Evolutionary conservation across 345 rosid species (phyloP), one percentile per base, ranked within the genome.

Genomic region (Hibiscus trionum): DNA sequence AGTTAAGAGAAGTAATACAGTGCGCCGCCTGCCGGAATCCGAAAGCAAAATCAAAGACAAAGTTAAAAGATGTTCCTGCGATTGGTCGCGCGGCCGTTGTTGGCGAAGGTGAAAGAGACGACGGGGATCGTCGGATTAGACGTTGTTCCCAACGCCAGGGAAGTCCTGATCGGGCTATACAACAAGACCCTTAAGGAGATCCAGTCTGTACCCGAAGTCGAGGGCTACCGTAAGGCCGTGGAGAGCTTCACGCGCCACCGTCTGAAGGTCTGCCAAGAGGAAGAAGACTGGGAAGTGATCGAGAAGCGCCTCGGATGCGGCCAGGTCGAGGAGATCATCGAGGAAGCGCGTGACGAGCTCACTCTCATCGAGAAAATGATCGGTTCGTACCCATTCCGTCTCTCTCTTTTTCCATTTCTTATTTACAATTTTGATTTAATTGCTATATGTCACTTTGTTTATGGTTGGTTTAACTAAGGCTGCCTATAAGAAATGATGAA

Each of bases 261-360:
- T 77, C 82, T 96, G 17, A 80, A 82, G 78, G 93, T 84, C 0
- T 96, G 97, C 70, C 81, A 80, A 64, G 96, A 91, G 76, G 96
- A 93, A 76, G 87, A 81, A 62, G 95, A 93, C 53, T 96, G 96
- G 96, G 99, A 93, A 82, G 62, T 29, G 74, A 93, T 96, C 73
- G 97, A 93, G 90, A 86, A 91, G 67, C 84, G 85, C 39, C 81
- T 96, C 19, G 97, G 93, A 4, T 93, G 98, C 67, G 99, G 99
- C 72, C 97, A 93, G 85, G 98, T 93, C 65, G 99, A 96, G 81
- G 98, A 93, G 88, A 95, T 95, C 58, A 86, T 95, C 47, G 99
- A 95, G 80, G 98, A 90, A 81, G 99, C 99, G 19, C 82, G 49
- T 27, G 97, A 95, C 69, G 96, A 95, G 85, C 96, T 92, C 84